These are phyloP conservation scores for Agrocybe praecox DNA, from an alignment of 768 basidiomycete genomes.

Conservation along the genomic window DNA sequence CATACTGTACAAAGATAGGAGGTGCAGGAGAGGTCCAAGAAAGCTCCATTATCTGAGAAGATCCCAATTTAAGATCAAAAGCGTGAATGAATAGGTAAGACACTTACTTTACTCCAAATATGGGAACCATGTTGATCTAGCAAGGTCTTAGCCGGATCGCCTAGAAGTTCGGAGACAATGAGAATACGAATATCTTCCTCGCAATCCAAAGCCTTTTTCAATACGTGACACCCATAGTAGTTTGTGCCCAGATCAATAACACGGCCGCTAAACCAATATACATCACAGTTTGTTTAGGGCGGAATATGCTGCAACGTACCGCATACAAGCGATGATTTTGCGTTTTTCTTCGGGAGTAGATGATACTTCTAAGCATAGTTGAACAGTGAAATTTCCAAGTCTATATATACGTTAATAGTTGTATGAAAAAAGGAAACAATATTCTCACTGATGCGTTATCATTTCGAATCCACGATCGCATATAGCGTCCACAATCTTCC, in stretches of 20 bases:
- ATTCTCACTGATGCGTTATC: slow-evolving; percentile 83
- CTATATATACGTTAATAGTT: slow-evolving; percentile 34
- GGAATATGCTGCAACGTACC: slow-evolving; percentile 41
- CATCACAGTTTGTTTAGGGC: not conserved
- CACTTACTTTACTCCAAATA: slow-evolving; percentile 84
- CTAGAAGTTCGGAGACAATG: slow-evolving; percentile 83
- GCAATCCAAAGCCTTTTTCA: slow-evolving; percentile 89
- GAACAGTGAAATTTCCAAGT: slow-evolving; percentile 94
- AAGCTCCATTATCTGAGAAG: slow-evolving; percentile 79
- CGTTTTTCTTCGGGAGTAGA: slow-evolving; percentile 72
- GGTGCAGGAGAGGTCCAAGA: slow-evolving; percentile 87
- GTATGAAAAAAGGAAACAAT: slow-evolving; percentile 5
- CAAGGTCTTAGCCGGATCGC: slow-evolving; percentile 83
- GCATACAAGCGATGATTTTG: slow-evolving; percentile 87
- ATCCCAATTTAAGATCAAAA: slow-evolving; percentile 6
- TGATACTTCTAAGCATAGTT: slow-evolving; percentile 83
- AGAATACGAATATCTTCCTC: slow-evolving; percentile 84
- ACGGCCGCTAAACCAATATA: slow-evolving; percentile 58
- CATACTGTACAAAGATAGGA: slow-evolving; percentile 86
- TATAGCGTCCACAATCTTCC: slow-evolving; percentile 86
- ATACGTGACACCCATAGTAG: slow-evolving; percentile 87
- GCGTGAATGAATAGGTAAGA: not conserved
- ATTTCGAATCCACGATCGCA: slow-evolving; percentile 85
- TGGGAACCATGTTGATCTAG: slow-evolving; percentile 92
- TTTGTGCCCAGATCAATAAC: slow-evolving; percentile 88